phyloP scores from a whole-genome alignment of 1,284 basidiomycete species.

The Irpex sp. region DNA sequence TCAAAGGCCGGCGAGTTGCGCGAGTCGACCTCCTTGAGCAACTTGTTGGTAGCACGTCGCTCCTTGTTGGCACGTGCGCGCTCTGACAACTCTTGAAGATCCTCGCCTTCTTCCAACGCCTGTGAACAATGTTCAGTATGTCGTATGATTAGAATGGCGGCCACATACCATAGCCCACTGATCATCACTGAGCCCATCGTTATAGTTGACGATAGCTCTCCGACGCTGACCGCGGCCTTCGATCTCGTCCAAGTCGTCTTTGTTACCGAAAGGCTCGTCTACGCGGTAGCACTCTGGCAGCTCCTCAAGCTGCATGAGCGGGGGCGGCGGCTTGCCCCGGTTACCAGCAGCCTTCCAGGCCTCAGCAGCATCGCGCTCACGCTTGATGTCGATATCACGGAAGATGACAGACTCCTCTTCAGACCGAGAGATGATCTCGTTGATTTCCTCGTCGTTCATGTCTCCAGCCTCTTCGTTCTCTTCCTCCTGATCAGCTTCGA shows the following conservation, averaged over 20 bases:
- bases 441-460: slow-evolving; percentile 97
- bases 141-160: neutral
- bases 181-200: slow-evolving; percentile 92
- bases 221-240: slow-evolving; percentile 86
- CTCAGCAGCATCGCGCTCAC: slow-evolving; percentile 69
- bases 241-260: slow-evolving; percentile 63
- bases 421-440: slow-evolving; percentile 86
- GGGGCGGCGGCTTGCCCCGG: slow-evolving; percentile 75
- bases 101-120: slow-evolving; percentile 88
- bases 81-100: slow-evolving; percentile 74
- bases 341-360: slow-evolving; percentile 77
- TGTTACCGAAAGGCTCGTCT: slow-evolving; percentile 74
- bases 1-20: slow-evolving; percentile 64
- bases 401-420: slow-evolving; percentile 83
- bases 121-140: slow-evolving; percentile 21
- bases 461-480: slow-evolving; percentile 93
- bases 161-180: slow-evolving; percentile 79
- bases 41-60: slow-evolving; percentile 38
- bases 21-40: slow-evolving; percentile 28
- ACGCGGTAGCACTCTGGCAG: slow-evolving; percentile 90
- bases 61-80: slow-evolving; percentile 60
- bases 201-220: slow-evolving; percentile 87
- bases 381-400: slow-evolving; percentile 81
- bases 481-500: slow-evolving; percentile 90
- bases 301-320: slow-evolving; percentile 86